A percentile compares a stretch with the other conserved stretches of the same genome.
Evolutionary conservation across 2,329 filamentous ascomycete species (phyloP).

Genomic region (Sporothrix sp.): DNA sequence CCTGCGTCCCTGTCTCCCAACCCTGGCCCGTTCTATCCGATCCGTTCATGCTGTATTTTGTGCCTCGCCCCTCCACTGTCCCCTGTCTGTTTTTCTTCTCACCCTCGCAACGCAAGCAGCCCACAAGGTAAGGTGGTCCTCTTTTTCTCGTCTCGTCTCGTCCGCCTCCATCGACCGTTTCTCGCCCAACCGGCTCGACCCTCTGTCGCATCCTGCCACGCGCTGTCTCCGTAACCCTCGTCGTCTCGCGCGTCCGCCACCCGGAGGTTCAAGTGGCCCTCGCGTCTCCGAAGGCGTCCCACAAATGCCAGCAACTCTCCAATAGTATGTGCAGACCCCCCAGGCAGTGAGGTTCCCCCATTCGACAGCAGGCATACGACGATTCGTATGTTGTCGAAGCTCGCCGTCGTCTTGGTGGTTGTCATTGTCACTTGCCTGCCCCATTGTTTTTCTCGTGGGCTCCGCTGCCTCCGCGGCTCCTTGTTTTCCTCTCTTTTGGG

Average conservation of each 20-base stretch:
- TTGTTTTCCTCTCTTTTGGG: not conserved
- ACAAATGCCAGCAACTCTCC: conserved; percentile 23
- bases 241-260: not conserved
- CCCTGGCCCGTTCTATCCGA: not conserved
- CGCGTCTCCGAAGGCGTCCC: too few relatives aligned
- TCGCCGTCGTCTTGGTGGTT: not conserved
- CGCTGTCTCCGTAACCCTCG: not conserved
- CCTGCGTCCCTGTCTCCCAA: too few relatives aligned
- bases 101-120: not conserved
- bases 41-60: too few relatives aligned
- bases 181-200: not conserved
- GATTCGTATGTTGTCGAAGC: not conserved
- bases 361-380: conserved; percentile 1
- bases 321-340: conserved; percentile 5
- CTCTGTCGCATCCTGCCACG: too few relatives aligned
- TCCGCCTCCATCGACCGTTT: conserved; percentile 3
- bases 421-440: not conserved
- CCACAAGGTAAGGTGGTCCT: conserved; percentile 6
- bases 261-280: too few relatives aligned
- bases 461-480: not conserved
- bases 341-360: not conserved
- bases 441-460: conserved; percentile 5
- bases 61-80: not conserved
- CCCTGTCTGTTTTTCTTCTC: not conserved
- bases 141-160: not conserved